Percentiles rank a stretch among this genome's conserved stretches.
These are phyloP conservation scores for Erodium moschatum DNA, from an alignment of 441 rosid genomes.

Conservation along the genomic window DNA sequence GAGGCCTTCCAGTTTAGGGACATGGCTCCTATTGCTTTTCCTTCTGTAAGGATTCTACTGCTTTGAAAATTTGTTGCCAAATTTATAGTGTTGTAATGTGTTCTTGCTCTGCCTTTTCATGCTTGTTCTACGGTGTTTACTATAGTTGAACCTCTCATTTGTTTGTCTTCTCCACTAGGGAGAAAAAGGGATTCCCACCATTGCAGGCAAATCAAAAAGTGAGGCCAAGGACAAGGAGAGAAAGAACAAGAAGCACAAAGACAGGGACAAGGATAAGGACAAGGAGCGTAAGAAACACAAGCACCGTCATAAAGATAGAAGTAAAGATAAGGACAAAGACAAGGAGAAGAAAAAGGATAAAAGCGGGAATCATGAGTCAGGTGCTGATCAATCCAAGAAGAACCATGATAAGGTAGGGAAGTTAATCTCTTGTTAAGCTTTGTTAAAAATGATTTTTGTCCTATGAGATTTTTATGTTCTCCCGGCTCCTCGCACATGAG, in stretches of 20 bases:
- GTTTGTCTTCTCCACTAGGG: slow-evolving; percentile 26
- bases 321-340: slow-evolving; percentile 35
- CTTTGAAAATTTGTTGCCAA: neutral
- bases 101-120: neutral
- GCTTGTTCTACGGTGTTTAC: neutral
- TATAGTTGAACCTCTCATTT: neutral
- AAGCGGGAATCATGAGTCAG: slow-evolving; percentile 20
- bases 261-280: slow-evolving; percentile 42
- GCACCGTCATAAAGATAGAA: slow-evolving; percentile 61
- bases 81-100: neutral
- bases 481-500: neutral
- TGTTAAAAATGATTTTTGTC: neutral
- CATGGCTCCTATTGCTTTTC: slow-evolving; percentile 57
- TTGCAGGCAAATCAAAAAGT: slow-evolving; percentile 37
- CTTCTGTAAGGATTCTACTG: slow-evolving; percentile 43
- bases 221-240: slow-evolving; percentile 49
- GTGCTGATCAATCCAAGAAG: slow-evolving; percentile 23
- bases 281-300: slow-evolving; percentile 43
- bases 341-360: slow-evolving; percentile 10
- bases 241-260: slow-evolving; percentile 69
- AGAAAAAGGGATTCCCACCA: slow-evolving; percentile 44
- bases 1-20: slow-evolving; percentile 73
- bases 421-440: neutral
- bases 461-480: neutral
- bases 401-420: slow-evolving; percentile 23